Percentiles rank a stretch among this genome's conserved stretches.
phyloP scores from a whole-genome alignment of 176 grass and related monocot species.

The Carex cristatella region DNA sequence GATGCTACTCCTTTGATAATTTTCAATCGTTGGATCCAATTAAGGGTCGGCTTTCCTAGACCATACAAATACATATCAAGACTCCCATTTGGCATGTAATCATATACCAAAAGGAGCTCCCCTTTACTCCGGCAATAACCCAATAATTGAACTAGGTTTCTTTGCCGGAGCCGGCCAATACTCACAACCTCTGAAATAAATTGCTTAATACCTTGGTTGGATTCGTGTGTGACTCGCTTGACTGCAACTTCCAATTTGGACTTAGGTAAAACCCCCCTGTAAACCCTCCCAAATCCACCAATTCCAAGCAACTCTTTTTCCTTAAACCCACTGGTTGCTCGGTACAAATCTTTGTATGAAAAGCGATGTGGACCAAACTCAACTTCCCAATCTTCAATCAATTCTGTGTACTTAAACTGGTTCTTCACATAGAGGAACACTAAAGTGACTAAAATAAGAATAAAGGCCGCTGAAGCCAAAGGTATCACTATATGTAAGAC shows the following conservation, averaged over 20 bases:
- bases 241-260: constrained; percentile 56
- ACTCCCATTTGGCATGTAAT: constrained; percentile 65
- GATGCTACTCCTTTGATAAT: constrained; percentile 58
- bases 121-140: constrained; percentile 76
- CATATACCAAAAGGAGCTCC: constrained; percentile 59
- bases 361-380: constrained; percentile 70
- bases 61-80: constrained; percentile 48
- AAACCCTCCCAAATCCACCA: constrained; percentile 67
- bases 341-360: constrained; percentile 69
- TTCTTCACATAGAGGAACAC: constrained; percentile 21
- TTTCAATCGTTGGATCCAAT: constrained; percentile 45
- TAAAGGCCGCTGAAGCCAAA: constrained; percentile 29
- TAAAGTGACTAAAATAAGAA: constrained; percentile 14
- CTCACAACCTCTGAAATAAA: constrained; percentile 63
- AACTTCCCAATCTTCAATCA: constrained; percentile 71
- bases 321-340: constrained; percentile 54
- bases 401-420: constrained; percentile 41
- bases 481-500: constrained; percentile 29
- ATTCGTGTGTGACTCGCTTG: constrained; percentile 59
- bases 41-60: constrained; percentile 5
- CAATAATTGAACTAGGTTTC: constrained; percentile 73
- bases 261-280: constrained; percentile 44
- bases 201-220: constrained; percentile 61
- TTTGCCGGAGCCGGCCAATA: constrained; percentile 60
- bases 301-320: constrained; percentile 47